Conservation (phyloP, 225 moss, liverwort and hornwort genomes). For the Polytrichum formosum region DNA sequence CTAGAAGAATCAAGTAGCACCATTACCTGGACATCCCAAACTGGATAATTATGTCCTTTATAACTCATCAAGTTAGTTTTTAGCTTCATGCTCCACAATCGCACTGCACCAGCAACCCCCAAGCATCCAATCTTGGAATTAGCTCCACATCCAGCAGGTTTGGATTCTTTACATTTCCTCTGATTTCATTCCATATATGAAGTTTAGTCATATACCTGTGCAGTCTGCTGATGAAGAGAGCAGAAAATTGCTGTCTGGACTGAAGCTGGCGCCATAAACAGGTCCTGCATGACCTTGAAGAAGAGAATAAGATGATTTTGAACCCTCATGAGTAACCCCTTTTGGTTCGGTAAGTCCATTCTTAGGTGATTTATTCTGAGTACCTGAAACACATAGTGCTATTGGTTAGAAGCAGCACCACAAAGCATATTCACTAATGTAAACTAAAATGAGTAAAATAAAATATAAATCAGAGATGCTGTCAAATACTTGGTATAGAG, state of each 20-base stretch:
- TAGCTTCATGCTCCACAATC: slow-evolving; percentile 94
- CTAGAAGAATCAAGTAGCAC: background rate
- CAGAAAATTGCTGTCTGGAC: slow-evolving; percentile 82
- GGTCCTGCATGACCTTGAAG: slow-evolving; percentile 94
- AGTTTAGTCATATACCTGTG: slow-evolving; percentile 32
- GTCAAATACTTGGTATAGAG: too few species aligned
- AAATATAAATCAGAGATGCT: too few species aligned
- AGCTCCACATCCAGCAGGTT: background rate
- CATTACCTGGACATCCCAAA: slow-evolving; percentile 85
- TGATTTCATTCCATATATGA: too few species aligned
- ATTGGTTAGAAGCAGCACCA: too few species aligned
- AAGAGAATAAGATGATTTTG: slow-evolving; percentile 57
- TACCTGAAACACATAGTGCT: slow-evolving; percentile 18
- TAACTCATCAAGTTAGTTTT: slow-evolving; percentile 83
- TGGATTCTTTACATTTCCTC: background rate
- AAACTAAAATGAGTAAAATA: too few species aligned
- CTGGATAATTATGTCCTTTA: slow-evolving; percentile 97
- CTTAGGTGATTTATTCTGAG: slow-evolving; percentile 40
- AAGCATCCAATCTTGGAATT: background rate
- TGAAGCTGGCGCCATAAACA: slow-evolving; percentile 91
- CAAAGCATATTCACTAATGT: too few species aligned
- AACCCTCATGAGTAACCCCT: slow-evolving; percentile 51
- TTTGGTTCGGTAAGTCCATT: slow-evolving; percentile 62
- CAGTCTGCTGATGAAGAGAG: slow-evolving; percentile 91
- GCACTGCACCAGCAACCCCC: slow-evolving; percentile 37